phyloP scores from a whole-genome alignment of 306 rosid genomes.

The Cicer bijugum region DNA sequence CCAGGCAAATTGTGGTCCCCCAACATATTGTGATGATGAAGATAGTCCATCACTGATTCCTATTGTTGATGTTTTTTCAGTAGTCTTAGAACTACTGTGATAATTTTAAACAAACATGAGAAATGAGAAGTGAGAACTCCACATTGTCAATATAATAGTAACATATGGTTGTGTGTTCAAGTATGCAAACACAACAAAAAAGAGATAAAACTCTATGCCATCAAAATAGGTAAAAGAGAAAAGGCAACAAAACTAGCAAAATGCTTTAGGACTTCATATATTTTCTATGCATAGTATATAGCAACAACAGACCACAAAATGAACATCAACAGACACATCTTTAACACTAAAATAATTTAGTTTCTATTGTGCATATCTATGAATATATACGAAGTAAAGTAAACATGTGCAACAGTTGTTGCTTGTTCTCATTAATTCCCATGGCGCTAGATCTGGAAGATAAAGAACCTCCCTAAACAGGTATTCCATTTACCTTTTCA shows the following conservation, averaged over 20 bases:
- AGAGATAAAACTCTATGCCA: background rate
- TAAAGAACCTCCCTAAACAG: slow-evolving; percentile 57
- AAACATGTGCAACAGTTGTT: slow-evolving; percentile 66
- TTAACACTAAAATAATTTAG: background rate
- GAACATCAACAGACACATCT: background rate
- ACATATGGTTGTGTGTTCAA: background rate
- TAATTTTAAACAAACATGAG: slow-evolving; percentile 40
- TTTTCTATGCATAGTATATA: background rate
- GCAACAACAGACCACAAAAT: background rate
- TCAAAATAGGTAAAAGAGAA: slow-evolving; percentile 3
- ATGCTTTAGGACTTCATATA: slow-evolving; percentile 16
- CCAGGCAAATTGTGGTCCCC: slow-evolving; percentile 78
- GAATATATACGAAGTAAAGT: slow-evolving; percentile 15
- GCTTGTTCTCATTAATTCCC: slow-evolving; percentile 58
- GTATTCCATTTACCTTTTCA: slow-evolving; percentile 83
- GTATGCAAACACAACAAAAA: slow-evolving; percentile 3
- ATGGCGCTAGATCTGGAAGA: slow-evolving; percentile 50
- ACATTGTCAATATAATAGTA: background rate
- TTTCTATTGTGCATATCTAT: background rate
- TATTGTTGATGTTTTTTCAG: slow-evolving; percentile 53
- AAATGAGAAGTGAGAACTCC: slow-evolving; percentile 36
- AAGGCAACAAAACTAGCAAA: slow-evolving; percentile 4
- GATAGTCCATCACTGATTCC: slow-evolving; percentile 60
- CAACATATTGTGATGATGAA: slow-evolving; percentile 69
- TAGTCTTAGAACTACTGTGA: slow-evolving; percentile 67